phyloP scores from a whole-genome alignment of 208 protist genomes.

The Leptomonas pyrrhocoris region DNA sequence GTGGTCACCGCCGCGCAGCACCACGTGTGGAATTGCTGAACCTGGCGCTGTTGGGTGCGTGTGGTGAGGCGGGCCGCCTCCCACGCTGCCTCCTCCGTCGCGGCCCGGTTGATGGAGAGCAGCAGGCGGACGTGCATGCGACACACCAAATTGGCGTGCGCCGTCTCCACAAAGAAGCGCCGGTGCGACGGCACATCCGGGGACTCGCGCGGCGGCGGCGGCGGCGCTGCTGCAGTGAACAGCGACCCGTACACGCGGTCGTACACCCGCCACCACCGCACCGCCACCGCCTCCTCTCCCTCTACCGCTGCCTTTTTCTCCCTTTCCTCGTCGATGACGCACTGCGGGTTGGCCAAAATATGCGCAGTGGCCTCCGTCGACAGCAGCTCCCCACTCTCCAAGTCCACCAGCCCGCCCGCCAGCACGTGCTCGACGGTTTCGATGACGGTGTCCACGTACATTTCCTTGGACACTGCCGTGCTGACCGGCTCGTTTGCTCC shows the following conservation, averaged over 20 bases:
- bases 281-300: background rate
- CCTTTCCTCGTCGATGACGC: background rate
- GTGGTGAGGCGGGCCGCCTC: slow-evolving; percentile 55
- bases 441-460: slow-evolving; percentile 57
- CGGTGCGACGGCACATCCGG: background rate
- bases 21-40: slow-evolving; percentile 47
- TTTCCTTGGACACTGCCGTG: slow-evolving; percentile 40
- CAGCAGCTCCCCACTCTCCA: slow-evolving; percentile 58
- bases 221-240: background rate
- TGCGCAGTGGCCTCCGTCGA: slow-evolving; percentile 6
- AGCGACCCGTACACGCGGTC: slow-evolving; percentile 28
- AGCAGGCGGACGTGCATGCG: slow-evolving; percentile 80
- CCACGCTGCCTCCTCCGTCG: slow-evolving; percentile 31
- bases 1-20: background rate
- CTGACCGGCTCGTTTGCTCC: background rate
- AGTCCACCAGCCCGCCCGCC: slow-evolving; percentile 63
- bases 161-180: background rate
- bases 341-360: slow-evolving; percentile 2
- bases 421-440: slow-evolving; percentile 71
- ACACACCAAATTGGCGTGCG: background rate
- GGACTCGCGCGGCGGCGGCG: background rate
- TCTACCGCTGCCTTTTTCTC: background rate
- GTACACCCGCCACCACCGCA: slow-evolving; percentile 31
- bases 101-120: slow-evolving; percentile 76
- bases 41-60: slow-evolving; percentile 44